Base-by-base conservation (phyloP, 2,329 filamentous ascomycete genomes). In the Fusarium sarcochroum region DNA sequence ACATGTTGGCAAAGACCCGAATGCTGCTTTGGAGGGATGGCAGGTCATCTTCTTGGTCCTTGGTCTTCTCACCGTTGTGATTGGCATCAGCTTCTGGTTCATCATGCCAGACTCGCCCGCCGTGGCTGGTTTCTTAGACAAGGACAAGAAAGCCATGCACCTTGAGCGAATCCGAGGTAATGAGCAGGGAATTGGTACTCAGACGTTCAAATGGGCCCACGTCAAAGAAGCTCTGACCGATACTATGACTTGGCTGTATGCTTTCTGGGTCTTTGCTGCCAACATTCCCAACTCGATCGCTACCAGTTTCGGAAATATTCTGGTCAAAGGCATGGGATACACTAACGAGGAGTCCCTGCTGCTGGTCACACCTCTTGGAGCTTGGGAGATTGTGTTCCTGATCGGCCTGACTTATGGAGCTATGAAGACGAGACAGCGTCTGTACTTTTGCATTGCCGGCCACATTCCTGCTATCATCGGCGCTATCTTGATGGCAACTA, bases 221-320 rank as follows among this genome's bases (percentile, higher is more conserved):
- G 68, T 71, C 2, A 11, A 32, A 5, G 69, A 71, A 37, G 69
- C 69, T 10, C 15, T 71, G 34, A 53, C 52, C 0, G 69, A 71
- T 17, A 44, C 48, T 2, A 69, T 70, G 64, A 70, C 68, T 4
- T 71, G 69, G 68, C 34, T 70, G 6, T 70, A 69, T 17, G 65
- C 65, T 3, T 70, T 70, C 30, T 70, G 68, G 68, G 50, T 69
- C 1, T 70, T 71, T 47, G 69, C 69, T 3, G 69, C 68, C 7
- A 71, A 71, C 15, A 69, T 71, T 1, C 69, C 69, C 3, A 71
- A 67, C 30, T 61, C 60, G 1, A 66, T 68, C 15, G 68, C 65
- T 0, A 70, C 68, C 1, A 69, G 38, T 2, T 46, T 52, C 1
- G 49, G 49, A 23, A 46, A 52, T 2, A 52, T 52, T 3, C 49